Conservation (phyloP, 1,284 basidiomycete species). For the Ustilago trichophora region DNA sequence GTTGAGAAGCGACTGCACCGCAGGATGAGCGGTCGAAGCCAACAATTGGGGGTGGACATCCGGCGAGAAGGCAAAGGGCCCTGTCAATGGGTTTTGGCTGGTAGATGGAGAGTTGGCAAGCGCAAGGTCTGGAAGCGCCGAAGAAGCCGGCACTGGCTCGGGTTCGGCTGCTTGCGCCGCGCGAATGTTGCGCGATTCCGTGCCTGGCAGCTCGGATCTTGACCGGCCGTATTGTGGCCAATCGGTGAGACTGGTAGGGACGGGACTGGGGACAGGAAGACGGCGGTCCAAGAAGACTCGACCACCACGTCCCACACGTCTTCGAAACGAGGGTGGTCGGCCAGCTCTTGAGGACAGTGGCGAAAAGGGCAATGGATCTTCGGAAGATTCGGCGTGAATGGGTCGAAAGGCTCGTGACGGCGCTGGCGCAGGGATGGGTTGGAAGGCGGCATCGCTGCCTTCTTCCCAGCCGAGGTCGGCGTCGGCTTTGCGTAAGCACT, state of each 20-base stretch:
- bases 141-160: not conserved
- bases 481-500: conserved; percentile 55
- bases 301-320: conserved; percentile 63
- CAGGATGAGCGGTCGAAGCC: conserved; percentile 30
- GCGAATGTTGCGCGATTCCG: conserved; percentile 3
- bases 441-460: conserved; percentile 61
- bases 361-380: conserved; percentile 37
- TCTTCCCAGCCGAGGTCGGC: conserved; percentile 63
- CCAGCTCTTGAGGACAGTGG: conserved; percentile 48
- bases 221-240: conserved; percentile 52
- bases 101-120: conserved; percentile 11
- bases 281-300: conserved; percentile 63
- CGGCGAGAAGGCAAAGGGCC: conserved; percentile 60
- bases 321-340: conserved; percentile 62
- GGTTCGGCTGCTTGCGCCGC: not conserved
- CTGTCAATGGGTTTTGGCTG: conserved; percentile 28
- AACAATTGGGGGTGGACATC: conserved; percentile 50
- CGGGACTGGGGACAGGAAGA: conserved; percentile 59
- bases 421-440: conserved; percentile 54
- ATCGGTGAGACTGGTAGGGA: conserved; percentile 57
- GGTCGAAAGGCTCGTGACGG: conserved; percentile 60
- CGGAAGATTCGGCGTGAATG: conserved; percentile 55
- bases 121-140: conserved; percentile 11
- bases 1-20: conserved; percentile 26
- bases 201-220: conserved; percentile 11